A percentile compares a stretch with the other conserved stretches of the same genome.
Conservation (phyloP, 176 grass and related monocot genomes). For the Avena insularis region DNA sequence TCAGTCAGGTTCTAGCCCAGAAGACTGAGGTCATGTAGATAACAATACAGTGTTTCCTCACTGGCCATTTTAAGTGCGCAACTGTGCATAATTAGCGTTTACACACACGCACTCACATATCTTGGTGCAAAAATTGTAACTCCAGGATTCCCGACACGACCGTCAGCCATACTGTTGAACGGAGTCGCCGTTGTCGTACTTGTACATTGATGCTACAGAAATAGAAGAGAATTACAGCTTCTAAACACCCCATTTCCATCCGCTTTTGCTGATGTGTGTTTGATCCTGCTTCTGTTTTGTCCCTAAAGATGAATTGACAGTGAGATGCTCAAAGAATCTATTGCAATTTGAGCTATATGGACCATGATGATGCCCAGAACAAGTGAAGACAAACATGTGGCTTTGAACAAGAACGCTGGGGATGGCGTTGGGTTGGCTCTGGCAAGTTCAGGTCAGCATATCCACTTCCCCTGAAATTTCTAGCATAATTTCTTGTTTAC, state of each 20-base stretch:
- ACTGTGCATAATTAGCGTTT: not conserved
- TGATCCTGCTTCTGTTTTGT: not conserved
- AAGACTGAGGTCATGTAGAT: conserved; percentile 32
- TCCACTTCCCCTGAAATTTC: not conserved
- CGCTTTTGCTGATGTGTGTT: not conserved
- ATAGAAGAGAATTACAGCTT: not conserved
- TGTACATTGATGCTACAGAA: conserved; percentile 1
- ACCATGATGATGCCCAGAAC: not conserved
- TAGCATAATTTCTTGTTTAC: not conserved
- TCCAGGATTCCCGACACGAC: not conserved
- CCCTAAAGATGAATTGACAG: not conserved
- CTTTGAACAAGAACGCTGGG: not conserved
- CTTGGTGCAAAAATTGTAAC: not conserved
- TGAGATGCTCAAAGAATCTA: not conserved
- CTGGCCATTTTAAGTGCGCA: not conserved
- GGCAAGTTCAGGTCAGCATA: not conserved
- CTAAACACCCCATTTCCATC: not conserved
- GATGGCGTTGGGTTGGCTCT: not conserved
- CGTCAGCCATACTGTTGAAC: conserved; percentile 6
- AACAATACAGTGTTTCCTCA: not conserved
- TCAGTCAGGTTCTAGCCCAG: conserved; percentile 53
- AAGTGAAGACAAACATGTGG: not conserved
- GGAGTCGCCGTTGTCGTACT: not conserved
- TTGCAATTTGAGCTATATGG: not conserved
- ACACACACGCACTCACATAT: not conserved